These are phyloP conservation scores for Alternaria conjuncta DNA, from an alignment of 2,329 filamentous ascomycete species.

Conservation along the genomic window DNA sequence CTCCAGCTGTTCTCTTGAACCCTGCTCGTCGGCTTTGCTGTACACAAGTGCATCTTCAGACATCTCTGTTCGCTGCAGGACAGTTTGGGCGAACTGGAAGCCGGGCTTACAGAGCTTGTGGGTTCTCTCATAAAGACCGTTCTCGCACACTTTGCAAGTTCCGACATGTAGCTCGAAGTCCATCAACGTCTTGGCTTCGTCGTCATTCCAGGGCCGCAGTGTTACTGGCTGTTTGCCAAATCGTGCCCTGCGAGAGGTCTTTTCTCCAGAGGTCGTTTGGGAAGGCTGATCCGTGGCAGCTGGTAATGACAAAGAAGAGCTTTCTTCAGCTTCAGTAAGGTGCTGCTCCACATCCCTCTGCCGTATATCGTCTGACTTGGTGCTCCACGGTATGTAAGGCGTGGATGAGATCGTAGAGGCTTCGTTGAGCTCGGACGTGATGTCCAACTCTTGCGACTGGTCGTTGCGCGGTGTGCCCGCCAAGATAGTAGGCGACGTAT, in stretches of 20 bases:
- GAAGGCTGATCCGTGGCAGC: constrained; percentile 18
- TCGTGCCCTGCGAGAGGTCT: constrained; percentile 31
- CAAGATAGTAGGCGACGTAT: constrained; percentile 14
- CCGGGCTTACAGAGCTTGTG: constrained; percentile 27
- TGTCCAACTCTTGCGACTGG: too few relatives aligned
- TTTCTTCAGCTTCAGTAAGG: too few relatives aligned
- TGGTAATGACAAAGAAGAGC: background rate
- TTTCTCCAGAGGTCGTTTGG: constrained; percentile 26
- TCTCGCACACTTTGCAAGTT: constrained; percentile 29
- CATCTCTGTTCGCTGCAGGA: constrained; percentile 33
- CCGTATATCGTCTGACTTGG: too few relatives aligned
- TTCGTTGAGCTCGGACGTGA: too few relatives aligned
- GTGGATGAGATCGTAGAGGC: too few relatives aligned
- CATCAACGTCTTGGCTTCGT: constrained; percentile 28
- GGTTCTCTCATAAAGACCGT: background rate
- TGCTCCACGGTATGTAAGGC: too few relatives aligned
- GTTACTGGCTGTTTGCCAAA: constrained; percentile 25
- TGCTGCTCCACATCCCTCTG: too few relatives aligned
- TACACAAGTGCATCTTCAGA: constrained; percentile 26
- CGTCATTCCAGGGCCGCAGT: constrained; percentile 19
- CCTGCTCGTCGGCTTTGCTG: constrained; percentile 19
- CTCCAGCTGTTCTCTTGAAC: constrained; percentile 20
- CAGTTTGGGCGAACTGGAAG: constrained; percentile 23
- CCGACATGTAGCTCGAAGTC: constrained; percentile 37
- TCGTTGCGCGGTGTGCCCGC: too few relatives aligned